A percentile compares a stretch with the other conserved stretches of the same genome.
Evolutionary conservation across 106 monocot species (phyloP).

Genomic region (Dioscorea zingiberensis): DNA sequence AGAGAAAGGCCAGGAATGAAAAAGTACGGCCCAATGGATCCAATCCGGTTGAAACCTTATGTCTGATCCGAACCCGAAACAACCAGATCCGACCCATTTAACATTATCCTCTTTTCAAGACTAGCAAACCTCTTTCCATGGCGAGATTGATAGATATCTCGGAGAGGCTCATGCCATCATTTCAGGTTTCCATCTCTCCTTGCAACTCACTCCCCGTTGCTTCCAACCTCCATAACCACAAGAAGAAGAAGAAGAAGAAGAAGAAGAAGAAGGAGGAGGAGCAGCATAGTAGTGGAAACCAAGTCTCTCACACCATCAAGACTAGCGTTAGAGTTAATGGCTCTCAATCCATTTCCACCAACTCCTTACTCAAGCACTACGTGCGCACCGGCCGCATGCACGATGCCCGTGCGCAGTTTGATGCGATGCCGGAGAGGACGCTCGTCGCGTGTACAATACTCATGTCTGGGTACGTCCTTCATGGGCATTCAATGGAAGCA

Average conservation of each 20-base stretch:
- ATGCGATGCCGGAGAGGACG: slow-evolving; percentile 15
- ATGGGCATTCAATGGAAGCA: slow-evolving; percentile 17
- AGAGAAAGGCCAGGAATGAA: too few species aligned
- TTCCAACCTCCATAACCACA: background rate
- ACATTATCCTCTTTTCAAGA: too few species aligned
- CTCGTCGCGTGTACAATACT: slow-evolving; percentile 25
- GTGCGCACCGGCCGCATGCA: slow-evolving; percentile 13
- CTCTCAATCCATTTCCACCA: too few species aligned
- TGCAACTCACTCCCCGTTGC: background rate
- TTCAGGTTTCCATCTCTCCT: background rate
- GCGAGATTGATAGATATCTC: too few species aligned
- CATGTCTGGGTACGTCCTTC: slow-evolving; percentile 24
- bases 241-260: background rate
- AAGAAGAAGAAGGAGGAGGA: background rate
- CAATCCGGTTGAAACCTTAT: too few species aligned
- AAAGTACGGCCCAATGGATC: too few species aligned
- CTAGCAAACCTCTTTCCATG: too few species aligned
- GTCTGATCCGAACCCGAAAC: too few species aligned
- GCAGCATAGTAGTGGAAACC: too few species aligned
- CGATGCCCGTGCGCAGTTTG: slow-evolving; percentile 22
- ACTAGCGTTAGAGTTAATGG: too few species aligned
- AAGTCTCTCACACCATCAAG: too few species aligned
- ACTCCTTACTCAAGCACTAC: slow-evolving; percentile 12
- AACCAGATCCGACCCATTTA: too few species aligned
- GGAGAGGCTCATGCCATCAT: slow-evolving; percentile 8